Evolutionary conservation across 2,329 filamentous ascomycete genomes (phyloP), one percentile per base, ranked within the genome.

Genomic region (Cytospora piceicola): DNA sequence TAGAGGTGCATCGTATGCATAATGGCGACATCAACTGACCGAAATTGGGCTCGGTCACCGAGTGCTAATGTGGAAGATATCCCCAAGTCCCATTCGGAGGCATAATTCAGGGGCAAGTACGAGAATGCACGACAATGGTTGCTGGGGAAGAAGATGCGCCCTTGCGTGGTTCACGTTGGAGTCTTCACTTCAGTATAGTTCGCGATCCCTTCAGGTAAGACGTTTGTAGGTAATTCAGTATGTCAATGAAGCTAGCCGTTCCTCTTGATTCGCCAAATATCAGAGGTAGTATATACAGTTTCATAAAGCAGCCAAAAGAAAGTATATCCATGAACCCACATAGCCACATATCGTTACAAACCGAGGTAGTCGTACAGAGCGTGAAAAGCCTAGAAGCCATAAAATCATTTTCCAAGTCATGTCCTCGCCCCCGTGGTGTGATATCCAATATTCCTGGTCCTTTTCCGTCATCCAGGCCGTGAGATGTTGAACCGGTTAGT

Each of bases 361-460:
- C 61, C 55, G 9, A 15, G 22, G 20, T 64, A 58, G 42, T 64
- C 32, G 53, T 64, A 64, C 61, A 63, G 24, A n/a, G 22, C 27
- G n/a, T 20, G 30, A 15, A 30, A 58, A 30, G 52, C 61, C 32
- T 58, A 29, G 42, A 24, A 58, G 32, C 29, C 54, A 30, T 53
- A 56, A 34, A 58, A n/a, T 53, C 42, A n/a, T 58, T 34, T 22
- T 30, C 20, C 46, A 49, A 7, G 11, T 24, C n/a, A 46, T 20
- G 11, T 49, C 11, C n/a, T 24, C 9, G 3, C 46, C 20, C 20
- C 39, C 17, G 9, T 17, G 17, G 36, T 20, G 36, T 42, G 20
- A 42, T 42, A 49, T 49, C 52, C 20, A n/a, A 22, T 8, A 49
- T 32, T 46, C 46, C 46, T 14, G 12, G n/a, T 14, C n/a, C 46